A percentile compares a stretch with the other conserved stretches of the same genome.
Conservation (phyloP, 345 rosid genomes). For the Eucalyptus pauciflora region DNA sequence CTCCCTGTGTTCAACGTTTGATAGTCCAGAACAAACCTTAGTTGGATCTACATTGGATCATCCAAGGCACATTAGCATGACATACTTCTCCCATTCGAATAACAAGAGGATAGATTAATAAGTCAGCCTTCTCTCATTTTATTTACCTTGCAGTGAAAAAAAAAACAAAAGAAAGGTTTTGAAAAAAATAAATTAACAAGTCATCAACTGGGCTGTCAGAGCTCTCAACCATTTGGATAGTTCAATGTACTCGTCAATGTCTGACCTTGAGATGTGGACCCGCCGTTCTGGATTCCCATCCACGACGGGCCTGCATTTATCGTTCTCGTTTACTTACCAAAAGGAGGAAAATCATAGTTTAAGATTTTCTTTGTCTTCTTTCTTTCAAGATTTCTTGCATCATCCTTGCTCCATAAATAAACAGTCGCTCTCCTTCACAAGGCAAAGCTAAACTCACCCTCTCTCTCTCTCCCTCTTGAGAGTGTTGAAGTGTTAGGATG, state of each 20-base stretch:
- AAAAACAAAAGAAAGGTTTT: too few species aligned
- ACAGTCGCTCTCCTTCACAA: background rate
- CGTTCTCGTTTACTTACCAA: background rate
- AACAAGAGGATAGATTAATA: too few species aligned
- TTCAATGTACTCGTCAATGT: too few species aligned
- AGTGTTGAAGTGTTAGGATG: background rate
- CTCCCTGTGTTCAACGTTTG: background rate
- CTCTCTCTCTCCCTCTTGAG: background rate
- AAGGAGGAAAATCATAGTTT: background rate
- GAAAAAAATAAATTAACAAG: too few species aligned
- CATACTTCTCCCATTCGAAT: fast-evolving
- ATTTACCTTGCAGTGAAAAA: too few species aligned
- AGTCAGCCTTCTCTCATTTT: too few species aligned
- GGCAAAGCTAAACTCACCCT: background rate
- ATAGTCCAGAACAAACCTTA: fast-evolving
- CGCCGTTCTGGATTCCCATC: background rate
- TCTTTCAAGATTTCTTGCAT: background rate
- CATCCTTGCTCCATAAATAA: background rate
- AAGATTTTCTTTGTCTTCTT: background rate
- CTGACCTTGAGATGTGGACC: background rate
- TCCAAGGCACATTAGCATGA: too few species aligned
- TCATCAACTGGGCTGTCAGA: too few species aligned
- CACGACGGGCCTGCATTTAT: background rate
- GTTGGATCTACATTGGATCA: too few species aligned
- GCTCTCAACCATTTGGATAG: too few species aligned